Evolutionary conservation across 371 early-diverging fungal genomes (phyloP), one percentile per base, ranked within the genome.

Genomic region (Mortierella sp.): DNA sequence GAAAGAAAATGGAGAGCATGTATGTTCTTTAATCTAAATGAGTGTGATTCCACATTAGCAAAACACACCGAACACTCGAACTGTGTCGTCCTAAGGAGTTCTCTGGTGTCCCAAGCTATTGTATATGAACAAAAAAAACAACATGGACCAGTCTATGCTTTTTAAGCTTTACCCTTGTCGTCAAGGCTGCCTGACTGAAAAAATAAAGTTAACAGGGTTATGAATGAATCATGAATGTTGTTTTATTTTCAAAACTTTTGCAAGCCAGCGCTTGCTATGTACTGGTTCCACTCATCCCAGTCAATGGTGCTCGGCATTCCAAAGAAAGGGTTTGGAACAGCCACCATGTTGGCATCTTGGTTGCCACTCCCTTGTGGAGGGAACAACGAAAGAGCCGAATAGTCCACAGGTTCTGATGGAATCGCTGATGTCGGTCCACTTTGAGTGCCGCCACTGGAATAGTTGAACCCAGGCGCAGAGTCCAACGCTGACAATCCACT

Each of bases 51-150:
- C 32, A n/a, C 14, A 46, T 23, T 60, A 72, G 72, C 67, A 73
- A 60, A 68, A 67, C 68, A 73, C 75, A 56, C 34, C 61, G 12
- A 42, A 42, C 60, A 51, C 54, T 48, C 61, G 64, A 51, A 64
- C 59, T 47, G 34, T 37, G 57, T 65, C 66, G n/a, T n/a, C n/a
- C 31, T 65, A 72, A 62, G 39, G 39, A 11, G 39, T 5, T 14
- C 11, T 14, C 2, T 39, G 17, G 11, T 5, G 39, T 39, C 39
- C 17, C 4, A 17, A 17, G 39, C 4, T 11, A 39, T 39, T 39
- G 39, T 39, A 4, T 39, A 14, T 11, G 17, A 3, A 14, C 39
- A 39, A 39, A 14, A 39, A 39, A 39, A 11, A 39, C 39, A 39
- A 3, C 17, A 17, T 14, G 2, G 39, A 39, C 39, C n/a, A n/a